Conservation (phyloP, 2,329 filamentous ascomycete genomes). For the Pseudocercospora vitis region DNA sequence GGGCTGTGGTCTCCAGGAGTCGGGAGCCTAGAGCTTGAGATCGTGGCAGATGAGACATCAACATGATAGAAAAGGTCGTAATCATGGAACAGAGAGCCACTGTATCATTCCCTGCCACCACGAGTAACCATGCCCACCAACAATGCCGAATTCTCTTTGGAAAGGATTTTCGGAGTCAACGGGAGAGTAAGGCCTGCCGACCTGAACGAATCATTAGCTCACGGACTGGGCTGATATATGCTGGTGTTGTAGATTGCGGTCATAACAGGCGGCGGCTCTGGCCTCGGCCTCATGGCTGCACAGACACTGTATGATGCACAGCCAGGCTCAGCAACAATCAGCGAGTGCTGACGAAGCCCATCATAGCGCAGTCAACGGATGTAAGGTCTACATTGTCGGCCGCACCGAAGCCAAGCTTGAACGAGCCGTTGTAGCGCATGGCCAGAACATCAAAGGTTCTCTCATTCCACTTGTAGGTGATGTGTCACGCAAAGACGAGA, state of each 20-base stretch:
- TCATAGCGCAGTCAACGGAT: not conserved
- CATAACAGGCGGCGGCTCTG: not conserved
- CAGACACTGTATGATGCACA: not conserved
- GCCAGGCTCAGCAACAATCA: not conserved
- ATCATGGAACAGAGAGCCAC: not conserved
- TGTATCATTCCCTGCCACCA: not conserved
- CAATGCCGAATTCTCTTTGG: not conserved
- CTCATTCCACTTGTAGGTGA: not conserved
- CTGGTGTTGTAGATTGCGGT: not conserved
- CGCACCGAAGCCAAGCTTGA: not conserved
- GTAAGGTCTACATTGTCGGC: not conserved
- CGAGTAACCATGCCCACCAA: not conserved
- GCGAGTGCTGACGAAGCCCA: not conserved
- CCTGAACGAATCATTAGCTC: not conserved
- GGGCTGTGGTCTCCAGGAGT: not conserved
- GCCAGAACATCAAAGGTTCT: not conserved
- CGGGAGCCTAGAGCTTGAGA: not conserved
- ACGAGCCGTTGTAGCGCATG: not conserved
- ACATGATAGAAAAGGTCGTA: not conserved
- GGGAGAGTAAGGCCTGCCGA: not conserved
- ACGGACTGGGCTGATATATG: not conserved
- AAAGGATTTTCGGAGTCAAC: not conserved
- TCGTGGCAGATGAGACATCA: not conserved
- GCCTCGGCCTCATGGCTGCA: not conserved
- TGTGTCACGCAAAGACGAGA: not conserved